Base-by-base conservation (phyloP, 192 early-diverging fungal genomes). In the Mortierella hygrophila region DNA sequence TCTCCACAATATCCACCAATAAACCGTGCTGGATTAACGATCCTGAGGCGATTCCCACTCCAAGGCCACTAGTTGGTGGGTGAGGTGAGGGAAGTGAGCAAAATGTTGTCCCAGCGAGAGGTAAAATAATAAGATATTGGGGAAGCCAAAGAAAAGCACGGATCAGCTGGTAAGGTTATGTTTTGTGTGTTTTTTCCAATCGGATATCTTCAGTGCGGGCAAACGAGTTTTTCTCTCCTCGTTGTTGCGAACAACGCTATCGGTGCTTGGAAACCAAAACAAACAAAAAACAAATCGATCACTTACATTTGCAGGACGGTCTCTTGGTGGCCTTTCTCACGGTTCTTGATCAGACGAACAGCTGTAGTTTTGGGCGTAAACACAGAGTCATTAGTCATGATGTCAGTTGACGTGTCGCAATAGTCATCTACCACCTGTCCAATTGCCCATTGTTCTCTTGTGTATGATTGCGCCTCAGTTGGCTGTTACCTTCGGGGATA, bases 1-100 rank as follows among this genome's bases (percentile, higher is more conserved):
- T 88, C 79, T 98, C 97, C 0, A 96, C 95, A 15, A 97, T 91
- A 85, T 97, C 95, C 16, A 98, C 91, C 3, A 77, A 79, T 54
- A 95, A 89, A 37, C 92, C 90, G 55, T 87, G 83, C 10, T 88
- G 76, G 77, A 94, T 85, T 63, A 97, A 87, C 42, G 94, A 93
- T 32, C 89, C 89, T 11, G 96, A 91, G 37, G 95, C 91, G 38
- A 95, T 90, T 32, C 97, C 97, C 21, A 95, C 91, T n/a, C 97
- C 97, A 44, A 97, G 91, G 2, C 97, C 97, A 63, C 88, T 93
- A 44, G 55, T 47, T 41, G 54, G 15, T 37, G 44, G 13, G 70
- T 38, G 26, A 52, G 41, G 47, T 49, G 29, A 47, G 38, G 44
- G 15, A 13, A 18, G 23, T 15, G 54, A 46, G 32, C 18, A 41